Evolutionary conservation across 306 rosid species (phyloP).

Genomic region (Prunus dulcis): DNA sequence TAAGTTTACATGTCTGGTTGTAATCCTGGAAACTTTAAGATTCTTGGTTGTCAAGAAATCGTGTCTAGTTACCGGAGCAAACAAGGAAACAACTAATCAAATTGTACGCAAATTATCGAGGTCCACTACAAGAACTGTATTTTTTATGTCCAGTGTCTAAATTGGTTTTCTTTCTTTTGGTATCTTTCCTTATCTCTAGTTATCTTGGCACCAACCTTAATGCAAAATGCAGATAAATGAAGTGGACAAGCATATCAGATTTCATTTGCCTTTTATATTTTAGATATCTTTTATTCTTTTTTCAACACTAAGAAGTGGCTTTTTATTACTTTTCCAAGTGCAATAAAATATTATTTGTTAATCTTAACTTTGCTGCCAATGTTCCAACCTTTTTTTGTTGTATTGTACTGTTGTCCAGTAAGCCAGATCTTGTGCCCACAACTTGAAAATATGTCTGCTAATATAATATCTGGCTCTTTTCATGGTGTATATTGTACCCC

Average conservation of each 20-base stretch:
- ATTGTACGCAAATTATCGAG: background rate
- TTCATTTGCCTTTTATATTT: background rate
- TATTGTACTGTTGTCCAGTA: background rate
- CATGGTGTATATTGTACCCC: conserved; percentile 11
- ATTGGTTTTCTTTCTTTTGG: background rate
- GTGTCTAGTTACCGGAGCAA: background rate
- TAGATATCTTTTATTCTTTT: background rate
- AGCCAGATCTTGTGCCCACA: background rate
- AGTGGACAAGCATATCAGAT: background rate
- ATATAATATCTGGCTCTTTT: background rate
- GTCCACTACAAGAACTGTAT: background rate
- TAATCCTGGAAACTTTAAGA: background rate
- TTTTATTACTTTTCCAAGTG: background rate
- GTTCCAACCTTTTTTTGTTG: background rate
- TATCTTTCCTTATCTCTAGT: background rate
- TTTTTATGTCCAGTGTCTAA: background rate
- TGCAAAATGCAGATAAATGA: background rate
- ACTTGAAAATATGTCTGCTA: background rate
- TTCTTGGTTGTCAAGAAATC: background rate
- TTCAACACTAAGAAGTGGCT: background rate
- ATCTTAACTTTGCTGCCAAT: background rate
- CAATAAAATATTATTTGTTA: background rate
- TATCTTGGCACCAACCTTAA: background rate
- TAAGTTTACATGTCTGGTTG: background rate
- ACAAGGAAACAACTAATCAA: background rate